Base-by-base conservation (phyloP, 2,329 filamentous ascomycete genomes). In the Ceratocystis ficicola region DNA sequence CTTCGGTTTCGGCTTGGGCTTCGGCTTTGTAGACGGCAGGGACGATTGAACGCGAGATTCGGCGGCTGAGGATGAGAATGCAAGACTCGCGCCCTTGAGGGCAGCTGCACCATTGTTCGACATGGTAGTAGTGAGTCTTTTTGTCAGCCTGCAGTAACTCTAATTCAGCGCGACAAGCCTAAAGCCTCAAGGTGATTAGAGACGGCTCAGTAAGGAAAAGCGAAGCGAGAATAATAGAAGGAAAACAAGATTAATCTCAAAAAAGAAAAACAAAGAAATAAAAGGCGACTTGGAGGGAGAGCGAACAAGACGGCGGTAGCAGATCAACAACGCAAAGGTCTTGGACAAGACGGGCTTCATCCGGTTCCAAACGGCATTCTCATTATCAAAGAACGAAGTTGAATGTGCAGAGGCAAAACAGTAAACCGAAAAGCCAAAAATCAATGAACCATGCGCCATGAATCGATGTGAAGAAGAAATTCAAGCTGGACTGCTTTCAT, bases 61-160 rank as follows among this genome's bases (percentile, higher is more conserved):
- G 55, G 20, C 22, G 50, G 61, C 30, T 3, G 60, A 62, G 44
- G 44, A 63, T 32, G n/a, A 50, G 44, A 63, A 63, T 1, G 61
- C 61, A 5, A 63, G 61, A 20, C 25, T 32, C 7, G 61, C 61
- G 61, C 61, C 61, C 61, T 63, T 28, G n/a, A 63, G 61, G 17
- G 61, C 63, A 57, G 63, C 63, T 30, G 63, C 60, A 62, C 44
- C 50, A 32, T 64, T 64, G 41, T 64, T 52, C 2, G 50, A 64
- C 63, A 64, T 64, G 30, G 6, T 22, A 15, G 36, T 12, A 41
- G 36, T 12, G 15, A 12, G 36, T 41, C 36, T 15, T 15, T 12
- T 15, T 41, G 12, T 15, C 8, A 5, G 36, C 36, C 36, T 41
- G 10, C 3, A 41, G 36, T 41, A 12, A 12, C 8, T 15, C 10